Base-by-base conservation (phyloP, 495 filamentous ascomycete species). In the Pseudevernia furfuracea region DNA sequence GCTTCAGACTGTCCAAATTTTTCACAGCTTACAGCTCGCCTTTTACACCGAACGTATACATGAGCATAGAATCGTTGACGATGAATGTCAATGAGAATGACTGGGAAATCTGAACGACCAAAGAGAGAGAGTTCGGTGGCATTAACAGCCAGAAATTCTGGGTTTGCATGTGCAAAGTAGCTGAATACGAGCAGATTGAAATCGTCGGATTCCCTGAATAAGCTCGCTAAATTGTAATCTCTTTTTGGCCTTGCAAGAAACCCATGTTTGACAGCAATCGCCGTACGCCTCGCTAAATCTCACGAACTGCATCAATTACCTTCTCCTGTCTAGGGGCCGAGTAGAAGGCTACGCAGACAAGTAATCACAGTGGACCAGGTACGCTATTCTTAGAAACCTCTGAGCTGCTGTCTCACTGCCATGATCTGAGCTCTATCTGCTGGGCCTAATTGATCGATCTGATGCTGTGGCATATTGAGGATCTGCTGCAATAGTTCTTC, bases 371-470 rank as follows among this genome's bases (percentile, higher is more conserved):
- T 39, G 12, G 53, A 49, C 21, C 21, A 66, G 23, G 10, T 9
- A 19, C 2, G 8, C 17, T 3, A 25, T 12, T 25, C 12, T 66
- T 28, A 68, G 32, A 56, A 61, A 9, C 60, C 66, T 49, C 65
- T 30, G 48, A 70, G 34, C 21, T 83, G 80, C 67, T 83, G 79
- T 59, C 85, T 77, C 41, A 96, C 74, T 37, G 84, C 77, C 79
- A 96, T 81, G 58, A 96, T 86, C 73, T 96, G 91, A 48, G 80
- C 82, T 43, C 89, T 80, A 66, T 92, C 85, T 36, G 80, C 79
- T 25, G 89, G 87, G 9, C 88, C 86, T 23, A 96, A 75, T 52
- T 83, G 80, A 72, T 92, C 87, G 69, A 96, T 89, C 60, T 85
- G 80, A 61, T 87, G 81, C 67, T 89, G 85, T 15, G 90, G 81